Evolutionary conservation across 176 grass and related monocot species (phyloP).

Genomic region (Typha latifolia): DNA sequence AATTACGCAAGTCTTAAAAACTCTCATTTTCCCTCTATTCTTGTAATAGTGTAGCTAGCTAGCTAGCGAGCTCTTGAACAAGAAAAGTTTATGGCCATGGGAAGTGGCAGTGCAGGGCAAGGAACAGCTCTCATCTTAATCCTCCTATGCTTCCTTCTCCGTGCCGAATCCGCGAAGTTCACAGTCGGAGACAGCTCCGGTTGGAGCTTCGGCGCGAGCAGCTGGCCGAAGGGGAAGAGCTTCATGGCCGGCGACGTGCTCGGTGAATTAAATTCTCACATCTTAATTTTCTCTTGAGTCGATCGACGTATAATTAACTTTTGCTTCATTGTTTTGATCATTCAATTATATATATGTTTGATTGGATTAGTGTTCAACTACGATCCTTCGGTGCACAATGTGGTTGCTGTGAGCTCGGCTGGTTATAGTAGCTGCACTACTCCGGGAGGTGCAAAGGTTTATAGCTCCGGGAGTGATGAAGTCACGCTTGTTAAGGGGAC

Average conservation of each 20-base stretch:
- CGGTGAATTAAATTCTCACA: slow-evolving; percentile 17
- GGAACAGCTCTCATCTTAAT: slow-evolving; percentile 26
- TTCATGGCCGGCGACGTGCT: slow-evolving; percentile 61
- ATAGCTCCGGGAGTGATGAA: slow-evolving; percentile 18
- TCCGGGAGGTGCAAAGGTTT: slow-evolving; percentile 12
- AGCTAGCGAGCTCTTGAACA: not conserved
- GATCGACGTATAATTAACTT: not conserved
- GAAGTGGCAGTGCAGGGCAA: slow-evolving; percentile 51
- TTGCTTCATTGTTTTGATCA: not conserved
- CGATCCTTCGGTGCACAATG: slow-evolving; percentile 24
- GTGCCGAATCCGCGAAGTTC: slow-evolving; percentile 31
- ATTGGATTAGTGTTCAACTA: slow-evolving; percentile 36
- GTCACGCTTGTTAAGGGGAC: slow-evolving; percentile 24
- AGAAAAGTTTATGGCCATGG: slow-evolving; percentile 43
- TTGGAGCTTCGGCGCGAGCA: slow-evolving; percentile 39
- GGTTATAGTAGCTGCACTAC: slow-evolving; percentile 21
- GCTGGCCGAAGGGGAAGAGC: slow-evolving; percentile 43
- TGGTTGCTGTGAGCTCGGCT: slow-evolving; percentile 17
- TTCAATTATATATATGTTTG: not conserved
- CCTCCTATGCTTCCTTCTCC: slow-evolving; percentile 27
- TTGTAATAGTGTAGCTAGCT: not conserved
- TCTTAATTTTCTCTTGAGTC: not conserved
- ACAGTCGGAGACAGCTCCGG: slow-evolving; percentile 32
- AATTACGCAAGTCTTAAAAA: not conserved
- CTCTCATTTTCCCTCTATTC: not conserved